Evolutionary conservation across 2,329 filamentous ascomycete genomes (phyloP), one percentile per base, ranked within the genome.

Genomic region (Beauveria sp.): DNA sequence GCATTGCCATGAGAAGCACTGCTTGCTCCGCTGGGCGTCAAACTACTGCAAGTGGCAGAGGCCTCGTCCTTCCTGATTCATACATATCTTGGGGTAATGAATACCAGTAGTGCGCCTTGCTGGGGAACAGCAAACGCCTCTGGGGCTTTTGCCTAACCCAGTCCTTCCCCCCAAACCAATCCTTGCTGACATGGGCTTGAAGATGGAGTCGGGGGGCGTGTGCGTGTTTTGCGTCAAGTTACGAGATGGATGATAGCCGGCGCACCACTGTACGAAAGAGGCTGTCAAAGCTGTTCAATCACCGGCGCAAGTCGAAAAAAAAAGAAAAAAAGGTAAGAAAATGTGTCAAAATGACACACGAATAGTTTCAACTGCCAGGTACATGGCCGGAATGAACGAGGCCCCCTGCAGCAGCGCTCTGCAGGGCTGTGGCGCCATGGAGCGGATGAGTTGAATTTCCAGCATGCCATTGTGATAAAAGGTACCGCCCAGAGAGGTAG

Each of bases 21-120:
- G 28, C 43, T 26, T 14, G 28, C 54, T 37, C 54, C 54, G 54
- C 54, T 56, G 18, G 28, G 54, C 54, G 54, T 20, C 26, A 34
- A 34, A 34, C 30, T 34, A 34, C 30, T 34, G 30, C 30, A 34
- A 34, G 30, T 34, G n/a, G 43, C 20, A 20, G 26, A 10, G 40
- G 14, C 4, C 8, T 20, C 14, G 18, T 56, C 54, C 54, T 56
- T 47, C 43, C 54, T 37, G 20, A 56, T 56, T 47, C n/a, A 47
- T 56, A 56, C 54, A 48, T 48, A 48, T 56, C 54, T 56, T 56
- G 54, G 28, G 54, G 26, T 34, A 47, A 22, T 30, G 5, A 34
- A 34, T 34, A 26, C 26, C 6, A 7, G 26, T 26, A 30, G 6
- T 30, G 41, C 41, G 22, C 53, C 18, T 28, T 24, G 34, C 51